Base-by-base conservation (phyloP, 2,329 filamentous ascomycete genomes). In the Xylaria sp. region DNA sequence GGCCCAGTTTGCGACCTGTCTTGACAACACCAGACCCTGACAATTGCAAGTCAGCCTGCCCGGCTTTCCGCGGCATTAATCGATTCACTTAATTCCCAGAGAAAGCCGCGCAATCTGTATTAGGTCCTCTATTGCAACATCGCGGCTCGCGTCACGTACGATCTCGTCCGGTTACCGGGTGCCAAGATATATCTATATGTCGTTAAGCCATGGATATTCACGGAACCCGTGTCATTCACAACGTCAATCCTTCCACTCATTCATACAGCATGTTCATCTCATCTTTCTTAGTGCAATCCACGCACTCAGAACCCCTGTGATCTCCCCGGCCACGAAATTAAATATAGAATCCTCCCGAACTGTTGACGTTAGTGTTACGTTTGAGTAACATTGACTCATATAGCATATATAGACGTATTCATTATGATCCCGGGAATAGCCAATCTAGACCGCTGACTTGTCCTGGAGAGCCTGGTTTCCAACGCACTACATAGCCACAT, bases 391-490 rank as follows among this genome's bases (percentile, higher is more conserved):
- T n/a, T 45, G 37, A 37, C 38, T 58, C 55, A 52, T 59, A 51
- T 62, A 47, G 52, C 21, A 50, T 14, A 60, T 38, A 58, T 54
- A 57, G 35, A 52, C 38, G 28, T 31, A 14, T 25, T 56, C 33
- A 38, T 53, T 65, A 17, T 40, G 28, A 46, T 43, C 46, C 55
- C 25, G 52, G 51, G 19, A 42, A 47, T 31, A 50, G 23, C 15
- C 37, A 38, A 46, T 53, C 53, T 38, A 61, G 31, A 42, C 37
- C 43, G 40, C 40, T 57, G 45, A 57, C 33, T 50, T 53, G 58
- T 66, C 54, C 55, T 42, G 57, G 61, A 35, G 9, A 12, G 50
- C 55, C 55, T 50, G 51, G 50, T 61, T 66, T 54, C 42, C 54
- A 57, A 49, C 51, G 38, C 60, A 53, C 56, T 40, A 57, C 25